phyloP scores from a whole-genome alignment of 768 basidiomycete species.

The Amanita muscaria region DNA sequence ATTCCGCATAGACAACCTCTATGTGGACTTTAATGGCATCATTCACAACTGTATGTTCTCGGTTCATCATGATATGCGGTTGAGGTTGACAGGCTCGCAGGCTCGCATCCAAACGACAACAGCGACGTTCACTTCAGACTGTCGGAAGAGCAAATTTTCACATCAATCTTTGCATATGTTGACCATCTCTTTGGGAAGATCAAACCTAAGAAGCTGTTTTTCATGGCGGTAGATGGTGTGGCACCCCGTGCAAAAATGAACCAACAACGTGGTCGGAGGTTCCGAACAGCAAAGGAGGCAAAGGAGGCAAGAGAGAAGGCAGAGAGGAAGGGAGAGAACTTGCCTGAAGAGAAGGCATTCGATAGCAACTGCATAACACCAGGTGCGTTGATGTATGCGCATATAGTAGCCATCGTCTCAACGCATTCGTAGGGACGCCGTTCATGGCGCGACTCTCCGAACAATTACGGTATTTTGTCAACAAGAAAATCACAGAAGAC shows the following conservation, averaged over 20 bases:
- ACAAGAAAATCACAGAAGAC: constrained; percentile 97
- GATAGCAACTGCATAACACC: constrained; percentile 99
- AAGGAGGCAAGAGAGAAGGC: constrained; percentile 84
- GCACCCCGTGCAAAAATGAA: constrained; percentile 99
- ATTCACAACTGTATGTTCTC: constrained; percentile 64
- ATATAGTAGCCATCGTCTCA: not conserved
- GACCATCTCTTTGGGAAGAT: constrained; percentile 96
- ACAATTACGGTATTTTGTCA: constrained; percentile 92
- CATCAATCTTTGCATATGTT: constrained; percentile 94
- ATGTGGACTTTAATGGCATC: constrained; percentile 92
- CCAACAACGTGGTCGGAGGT: constrained; percentile 89
- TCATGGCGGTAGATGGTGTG: constrained; percentile 98
- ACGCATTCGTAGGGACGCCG: constrained; percentile 55
- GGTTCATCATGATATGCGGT: not conserved
- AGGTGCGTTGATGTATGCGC: constrained; percentile 39
- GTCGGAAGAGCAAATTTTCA: constrained; percentile 95
- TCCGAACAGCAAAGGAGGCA: constrained; percentile 90
- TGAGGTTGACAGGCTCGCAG: constrained; percentile 17
- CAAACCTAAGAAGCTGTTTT: constrained; percentile 95
- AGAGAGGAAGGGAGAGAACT: constrained; percentile 76
- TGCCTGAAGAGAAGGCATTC: constrained; percentile 92
- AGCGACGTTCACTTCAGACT: constrained; percentile 92
- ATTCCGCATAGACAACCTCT: constrained; percentile 61
- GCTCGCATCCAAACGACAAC: constrained; percentile 97
- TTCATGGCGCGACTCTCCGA: constrained; percentile 93